A percentile compares a stretch with the other conserved stretches of the same genome.
These are phyloP conservation scores for Sordaria brevicollis DNA, from an alignment of 495 filamentous ascomycete species.

Conservation along the genomic window DNA sequence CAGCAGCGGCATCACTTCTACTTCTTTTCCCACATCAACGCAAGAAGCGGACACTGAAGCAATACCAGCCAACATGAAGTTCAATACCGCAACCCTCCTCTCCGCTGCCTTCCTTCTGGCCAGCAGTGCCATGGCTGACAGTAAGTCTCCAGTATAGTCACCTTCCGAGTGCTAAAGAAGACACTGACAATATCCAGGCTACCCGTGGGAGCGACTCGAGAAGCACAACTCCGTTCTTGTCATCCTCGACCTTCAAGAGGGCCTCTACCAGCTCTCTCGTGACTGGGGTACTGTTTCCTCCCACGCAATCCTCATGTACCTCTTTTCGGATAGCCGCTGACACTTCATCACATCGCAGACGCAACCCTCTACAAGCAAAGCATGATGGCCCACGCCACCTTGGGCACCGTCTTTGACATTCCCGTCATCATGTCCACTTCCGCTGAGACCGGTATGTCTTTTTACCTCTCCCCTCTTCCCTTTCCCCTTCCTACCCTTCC, in stretches of 20 bases:
- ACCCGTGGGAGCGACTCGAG: conserved; percentile 13
- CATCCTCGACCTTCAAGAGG: conserved; percentile 63
- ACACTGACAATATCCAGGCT: not conserved
- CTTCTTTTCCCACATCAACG: not conserved
- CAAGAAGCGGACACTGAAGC: not conserved
- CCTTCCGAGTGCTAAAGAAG: not conserved
- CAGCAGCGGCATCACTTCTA: not conserved
- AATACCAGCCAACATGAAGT: conserved; percentile 7
- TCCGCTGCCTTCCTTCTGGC: conserved; percentile 10
- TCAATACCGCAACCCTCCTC: conserved; percentile 2
- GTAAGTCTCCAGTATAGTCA: not conserved
- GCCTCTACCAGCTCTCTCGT: conserved; percentile 53
- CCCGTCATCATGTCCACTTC: conserved; percentile 64
- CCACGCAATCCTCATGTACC: not conserved
- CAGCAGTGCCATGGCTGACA: conserved; percentile 8
- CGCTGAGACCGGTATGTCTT: conserved; percentile 37
- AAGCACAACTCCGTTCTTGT: conserved; percentile 37
- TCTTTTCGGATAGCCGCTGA: not conserved
- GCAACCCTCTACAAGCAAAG: conserved; percentile 52
- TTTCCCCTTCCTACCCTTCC: not conserved
- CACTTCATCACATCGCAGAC: conserved; percentile 10
- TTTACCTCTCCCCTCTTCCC: too few relatives aligned
- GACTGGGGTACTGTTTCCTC: conserved; percentile 35
- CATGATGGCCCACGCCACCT: conserved; percentile 57
- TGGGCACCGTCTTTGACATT: conserved; percentile 57